Percentiles rank a stretch among this genome's conserved stretches.
Evolutionary conservation across 129 eudicot genomes (phyloP).

Genomic region (Flaveria trinervia): DNA sequence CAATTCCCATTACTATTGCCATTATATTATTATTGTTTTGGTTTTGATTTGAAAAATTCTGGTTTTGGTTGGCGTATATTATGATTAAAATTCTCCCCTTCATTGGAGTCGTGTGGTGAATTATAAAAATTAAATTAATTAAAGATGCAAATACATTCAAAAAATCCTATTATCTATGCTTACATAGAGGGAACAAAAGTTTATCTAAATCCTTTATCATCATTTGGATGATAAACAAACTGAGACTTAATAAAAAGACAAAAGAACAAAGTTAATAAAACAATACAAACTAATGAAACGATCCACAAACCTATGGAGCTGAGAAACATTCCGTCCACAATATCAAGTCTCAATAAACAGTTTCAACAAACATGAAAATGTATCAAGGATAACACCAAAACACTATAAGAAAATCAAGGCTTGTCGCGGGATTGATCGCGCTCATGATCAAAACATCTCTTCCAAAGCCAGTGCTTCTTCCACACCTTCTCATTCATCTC

Average conservation of each 20-base stretch:
- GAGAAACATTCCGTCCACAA: slow-evolving; percentile 16
- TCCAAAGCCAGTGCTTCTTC: slow-evolving; percentile 77
- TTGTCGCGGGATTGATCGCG: slow-evolving; percentile 26
- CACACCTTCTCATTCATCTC: slow-evolving; percentile 65
- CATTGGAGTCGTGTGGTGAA: no score
- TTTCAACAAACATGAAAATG: slow-evolving; percentile 5
- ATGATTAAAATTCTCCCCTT: no score
- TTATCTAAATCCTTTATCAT: no score
- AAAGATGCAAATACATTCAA: no score
- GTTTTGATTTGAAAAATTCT: no score
- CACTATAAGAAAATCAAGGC: slow-evolving; percentile 27
- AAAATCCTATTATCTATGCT: no score
- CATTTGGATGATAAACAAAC: not conserved
- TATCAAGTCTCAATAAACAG: not conserved
- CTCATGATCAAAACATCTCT: slow-evolving; percentile 44
- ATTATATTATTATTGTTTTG: no score
- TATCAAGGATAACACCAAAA: not conserved
- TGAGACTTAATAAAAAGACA: not conserved
- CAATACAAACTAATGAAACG: slow-evolving; percentile 7
- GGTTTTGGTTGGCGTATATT: no score
- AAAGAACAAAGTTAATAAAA: not conserved
- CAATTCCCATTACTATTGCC: no score
- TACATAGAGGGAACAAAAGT: no score
- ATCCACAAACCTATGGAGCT: slow-evolving; percentile 22
- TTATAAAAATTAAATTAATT: no score